Base-by-base conservation (phyloP, 352 stramenopile genomes). In the Phytophthora tentaculata region DNA sequence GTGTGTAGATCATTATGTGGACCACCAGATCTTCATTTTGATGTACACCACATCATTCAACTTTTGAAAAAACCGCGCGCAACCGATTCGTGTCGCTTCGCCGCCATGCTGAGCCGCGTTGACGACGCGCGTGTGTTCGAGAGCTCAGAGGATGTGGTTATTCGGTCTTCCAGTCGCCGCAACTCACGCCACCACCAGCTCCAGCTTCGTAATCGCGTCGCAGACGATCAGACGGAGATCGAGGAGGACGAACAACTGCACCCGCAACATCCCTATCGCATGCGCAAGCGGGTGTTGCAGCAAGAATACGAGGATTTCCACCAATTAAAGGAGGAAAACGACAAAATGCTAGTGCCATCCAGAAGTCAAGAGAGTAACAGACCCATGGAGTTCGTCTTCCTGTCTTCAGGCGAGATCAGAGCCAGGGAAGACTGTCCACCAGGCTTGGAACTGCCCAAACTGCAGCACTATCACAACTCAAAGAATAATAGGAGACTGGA, bases 111-210 rank as follows among this genome's bases (percentile, higher is more conserved):
- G 50, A 84, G 84, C 56, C 82, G 79, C 39, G 47, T 87, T 17
- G 67, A 87, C 53, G 82, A 90, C 56, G 71, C 71, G 64, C 84
- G 82, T 70, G 80, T 91, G 50, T 92, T 92, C 64, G 69, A 71
- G 23, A 81, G 74, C 60, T 92, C 82, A 0, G 64, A 86, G 9
- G 84, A 92, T 64, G 79, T 92, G 60, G 76, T 92, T 5, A 58
- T 82, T 14, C 28, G 8, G 14, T 28, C 49, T 19, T 57, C 32
- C 37, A 59, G 39, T 57, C 32, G 23, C 8, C 48, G n/a, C n/a
- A 19, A 57, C 60, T 56, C 41, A 23, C 41, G 16, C 39, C 60
- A 56, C 35, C 52, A 61, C 57, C 62, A 39, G 45, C 54, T 52
- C 4, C 49, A 55, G 23, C n/a, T 13, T 24, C 24, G 23, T 16